Evolutionary conservation across 2,329 filamentous ascomycete genomes (phyloP).

Genomic region (Metarhizium anisopliae): DNA sequence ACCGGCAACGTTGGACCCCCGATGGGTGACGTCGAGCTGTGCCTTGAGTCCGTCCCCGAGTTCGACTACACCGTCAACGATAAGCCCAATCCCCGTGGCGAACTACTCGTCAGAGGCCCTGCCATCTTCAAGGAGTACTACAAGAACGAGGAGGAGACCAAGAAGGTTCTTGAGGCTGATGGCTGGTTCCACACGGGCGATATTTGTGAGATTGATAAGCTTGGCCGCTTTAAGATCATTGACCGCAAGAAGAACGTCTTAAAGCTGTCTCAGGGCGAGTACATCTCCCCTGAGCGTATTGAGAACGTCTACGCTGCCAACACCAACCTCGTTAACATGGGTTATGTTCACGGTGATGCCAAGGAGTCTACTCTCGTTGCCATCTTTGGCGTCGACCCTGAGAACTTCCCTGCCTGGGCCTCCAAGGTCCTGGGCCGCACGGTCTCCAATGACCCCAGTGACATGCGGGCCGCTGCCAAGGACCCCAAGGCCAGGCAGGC

Average conservation of each 20-base stretch:
- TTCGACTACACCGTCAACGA: slow-evolving; percentile 88
- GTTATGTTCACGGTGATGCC: slow-evolving; percentile 85
- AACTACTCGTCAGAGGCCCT: slow-evolving; percentile 76
- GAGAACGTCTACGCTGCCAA: slow-evolving; percentile 90
- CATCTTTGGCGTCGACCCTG: slow-evolving; percentile 81
- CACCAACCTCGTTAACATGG: slow-evolving; percentile 66
- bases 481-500: slow-evolving; percentile 66
- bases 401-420: slow-evolving; percentile 72
- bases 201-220: slow-evolving; percentile 73
- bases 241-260: slow-evolving; percentile 99
- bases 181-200: slow-evolving; percentile 98
- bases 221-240: slow-evolving; percentile 85
- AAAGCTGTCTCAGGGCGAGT: slow-evolving; percentile 95
- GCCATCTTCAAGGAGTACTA: slow-evolving; percentile 79
- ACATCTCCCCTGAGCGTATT: slow-evolving; percentile 93
- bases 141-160: slow-evolving; percentile 81
- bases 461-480: slow-evolving; percentile 55
- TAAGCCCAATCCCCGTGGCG: slow-evolving; percentile 81
- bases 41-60: slow-evolving; percentile 79
- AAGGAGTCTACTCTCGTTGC: slow-evolving; percentile 74
- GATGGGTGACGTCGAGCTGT: slow-evolving; percentile 60
- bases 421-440: slow-evolving; percentile 63
- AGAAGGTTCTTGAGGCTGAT: slow-evolving; percentile 71
- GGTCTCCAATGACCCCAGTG: slow-evolving; percentile 56
- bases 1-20: slow-evolving; percentile 76